Evolutionary conservation across 2,329 filamentous ascomycete species (phyloP), one percentile per base, ranked within the genome.

Genomic region (Ophiostoma montium): DNA sequence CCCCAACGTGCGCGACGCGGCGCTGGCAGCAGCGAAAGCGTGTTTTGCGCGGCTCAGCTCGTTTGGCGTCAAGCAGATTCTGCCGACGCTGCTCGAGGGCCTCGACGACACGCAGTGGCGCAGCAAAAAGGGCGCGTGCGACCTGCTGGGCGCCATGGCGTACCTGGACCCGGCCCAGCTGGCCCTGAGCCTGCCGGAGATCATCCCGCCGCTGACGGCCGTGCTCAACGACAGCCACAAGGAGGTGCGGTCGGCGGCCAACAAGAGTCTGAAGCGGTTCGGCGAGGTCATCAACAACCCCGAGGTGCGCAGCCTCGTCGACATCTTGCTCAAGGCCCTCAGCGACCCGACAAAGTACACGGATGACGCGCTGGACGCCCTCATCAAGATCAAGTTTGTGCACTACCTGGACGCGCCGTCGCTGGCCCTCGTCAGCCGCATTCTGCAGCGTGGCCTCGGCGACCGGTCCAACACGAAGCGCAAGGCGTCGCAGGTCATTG

Each of bases 371-470:
- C 72, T 98, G 52, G 90, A 98, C 63, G 74, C 87, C 0, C 76
- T 98, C 51, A 95, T 98, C 70, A 95, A 95, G 68, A 86, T 98
- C n/a, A 88, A 88, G 45, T 98, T 98, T 62, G 82, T 95, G 13
- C 92, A 98, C 67, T 98, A 96, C 61, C 76, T 98, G n/a, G 92
- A 98, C 65, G 86, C 94, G 1, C 92, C 92, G 5, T 98, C 94
- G 2, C 72, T 98, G 58, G 92, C 92, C 18, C 76, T 98, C 48
- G 87, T 98, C 55, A 94, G 92, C 43, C 86, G 92, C 54, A 96
- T 98, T 57, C 72, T 98, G 33, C 89, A 98, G 66, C 85, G 94
- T 62, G 92, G 92, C 52, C 70, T 98, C 36, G 80, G 80, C 49
- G 92, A 95, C 62, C 77, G 94, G 45, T 98, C 94, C 50, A 85